A percentile compares a stretch with the other conserved stretches of the same genome.
Evolutionary conservation across 441 rosid species (phyloP).

Genomic region (Eutrema salsugineum): DNA sequence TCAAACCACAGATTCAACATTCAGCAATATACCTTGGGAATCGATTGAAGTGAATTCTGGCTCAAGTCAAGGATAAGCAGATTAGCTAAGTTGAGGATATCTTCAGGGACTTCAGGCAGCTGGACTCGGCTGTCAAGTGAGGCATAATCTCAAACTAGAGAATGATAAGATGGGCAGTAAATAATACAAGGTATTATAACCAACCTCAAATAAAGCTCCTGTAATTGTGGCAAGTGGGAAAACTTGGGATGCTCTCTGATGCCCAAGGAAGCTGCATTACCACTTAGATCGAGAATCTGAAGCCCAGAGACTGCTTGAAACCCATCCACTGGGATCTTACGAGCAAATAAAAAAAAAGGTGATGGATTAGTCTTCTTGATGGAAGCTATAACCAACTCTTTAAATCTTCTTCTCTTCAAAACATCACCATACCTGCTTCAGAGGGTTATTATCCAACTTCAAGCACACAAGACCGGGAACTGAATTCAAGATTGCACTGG

Average conservation of each 20-base stretch:
- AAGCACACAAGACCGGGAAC: conserved; percentile 68
- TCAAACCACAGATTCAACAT: not conserved
- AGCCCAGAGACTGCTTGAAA: conserved; percentile 67
- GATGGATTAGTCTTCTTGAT: conserved; percentile 16
- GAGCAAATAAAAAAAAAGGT: conserved; percentile 23
- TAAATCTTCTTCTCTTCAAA: not conserved
- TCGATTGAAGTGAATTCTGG: conserved; percentile 67
- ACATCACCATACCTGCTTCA: conserved; percentile 54
- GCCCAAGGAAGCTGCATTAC: conserved; percentile 53
- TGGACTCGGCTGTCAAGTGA: conserved; percentile 57
- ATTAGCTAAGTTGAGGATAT: conserved; percentile 54
- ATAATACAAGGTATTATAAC: conserved; percentile 11
- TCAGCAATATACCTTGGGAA: conserved; percentile 54
- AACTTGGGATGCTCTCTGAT: conserved; percentile 53
- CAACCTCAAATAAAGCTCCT: conserved; percentile 90
- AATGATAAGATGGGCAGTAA: not conserved
- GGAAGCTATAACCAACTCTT: not conserved
- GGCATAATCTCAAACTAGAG: conserved; percentile 14
- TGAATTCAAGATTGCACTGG: conserved; percentile 58
- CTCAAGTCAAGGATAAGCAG: conserved; percentile 72
- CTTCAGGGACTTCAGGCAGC: conserved; percentile 65
- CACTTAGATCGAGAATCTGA: conserved; percentile 79
- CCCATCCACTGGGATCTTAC: conserved; percentile 77
- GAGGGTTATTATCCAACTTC: conserved; percentile 83
- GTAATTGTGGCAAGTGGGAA: conserved; percentile 59